Conservation (phyloP, 768 basidiomycete species). For the Pleurotus djamor region DNA sequence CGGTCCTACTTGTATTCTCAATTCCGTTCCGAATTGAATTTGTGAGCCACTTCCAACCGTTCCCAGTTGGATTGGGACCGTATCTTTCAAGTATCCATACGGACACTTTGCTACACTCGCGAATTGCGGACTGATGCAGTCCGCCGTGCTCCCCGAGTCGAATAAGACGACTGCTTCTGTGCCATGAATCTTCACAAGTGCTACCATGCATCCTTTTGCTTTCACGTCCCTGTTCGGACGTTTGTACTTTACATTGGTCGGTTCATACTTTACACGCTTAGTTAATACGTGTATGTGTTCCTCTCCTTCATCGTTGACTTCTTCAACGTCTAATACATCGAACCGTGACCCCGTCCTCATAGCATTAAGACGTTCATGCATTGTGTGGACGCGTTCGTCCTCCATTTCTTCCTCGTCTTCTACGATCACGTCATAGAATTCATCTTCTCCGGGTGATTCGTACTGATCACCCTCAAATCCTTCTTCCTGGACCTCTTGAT, state of each 20-base stretch:
- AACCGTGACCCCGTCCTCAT: too few species aligned
- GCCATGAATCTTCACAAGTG: constrained; percentile 4
- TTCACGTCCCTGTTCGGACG: not conserved
- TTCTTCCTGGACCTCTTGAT: not conserved
- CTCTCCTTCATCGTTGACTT: too few species aligned
- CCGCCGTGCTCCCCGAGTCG: constrained; percentile 19
- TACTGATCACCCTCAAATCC: not conserved
- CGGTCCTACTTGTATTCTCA: constrained; percentile 6
- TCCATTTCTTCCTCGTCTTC: not conserved
- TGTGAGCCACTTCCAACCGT: constrained; percentile 10
- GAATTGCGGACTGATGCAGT: constrained; percentile 17
- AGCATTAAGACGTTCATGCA: too few species aligned
- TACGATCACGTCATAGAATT: not conserved
- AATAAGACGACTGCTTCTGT: constrained; percentile 15
- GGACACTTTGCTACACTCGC: not conserved
- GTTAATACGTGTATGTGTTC: too few species aligned
- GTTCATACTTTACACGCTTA: too few species aligned
- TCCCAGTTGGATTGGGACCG: constrained; percentile 12
- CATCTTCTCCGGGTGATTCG: not conserved
- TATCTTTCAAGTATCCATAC: constrained; percentile 2
- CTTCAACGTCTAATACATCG: too few species aligned
- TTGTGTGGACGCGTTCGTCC: too few species aligned
- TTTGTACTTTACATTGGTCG: too few species aligned
- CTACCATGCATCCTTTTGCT: not conserved
- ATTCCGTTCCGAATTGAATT: constrained; percentile 20